phyloP scores from a whole-genome alignment of 2,329 filamentous ascomycete species.

The Periconia sp. region DNA sequence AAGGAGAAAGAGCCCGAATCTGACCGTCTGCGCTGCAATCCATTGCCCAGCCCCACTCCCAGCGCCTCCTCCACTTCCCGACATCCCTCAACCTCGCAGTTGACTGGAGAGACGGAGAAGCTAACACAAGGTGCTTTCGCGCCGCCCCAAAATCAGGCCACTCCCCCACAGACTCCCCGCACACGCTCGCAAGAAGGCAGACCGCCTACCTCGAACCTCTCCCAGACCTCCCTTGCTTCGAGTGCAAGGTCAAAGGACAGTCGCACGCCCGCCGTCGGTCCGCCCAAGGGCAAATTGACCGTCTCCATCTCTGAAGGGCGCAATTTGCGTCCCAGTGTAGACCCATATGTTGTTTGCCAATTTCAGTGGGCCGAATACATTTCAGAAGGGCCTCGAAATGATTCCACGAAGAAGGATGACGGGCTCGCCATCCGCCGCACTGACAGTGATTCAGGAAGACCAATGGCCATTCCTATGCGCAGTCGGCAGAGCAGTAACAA shows the following conservation, averaged over 20 bases:
- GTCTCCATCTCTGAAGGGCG: slow-evolving; percentile 87
- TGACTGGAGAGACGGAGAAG: slow-evolving; percentile 72
- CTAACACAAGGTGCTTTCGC: slow-evolving; percentile 79
- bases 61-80: slow-evolving; percentile 50
- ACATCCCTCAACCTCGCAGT: slow-evolving; percentile 59
- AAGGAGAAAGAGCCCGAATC: slow-evolving; percentile 25
- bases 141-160: slow-evolving; percentile 74
- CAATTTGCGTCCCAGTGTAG: slow-evolving; percentile 76
- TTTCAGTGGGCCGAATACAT: slow-evolving; percentile 98
- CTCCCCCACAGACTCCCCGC: slow-evolving; percentile 84
- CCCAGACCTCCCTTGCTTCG: slow-evolving; percentile 53
- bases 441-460: slow-evolving; percentile 77
- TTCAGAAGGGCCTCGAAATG: slow-evolving; percentile 76
- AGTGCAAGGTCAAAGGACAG: slow-evolving; percentile 38
- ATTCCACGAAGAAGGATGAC: slow-evolving; percentile 48
- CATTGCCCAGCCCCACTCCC: slow-evolving; percentile 54
- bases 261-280: slow-evolving; percentile 51
- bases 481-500: slow-evolving; percentile 97
- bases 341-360: slow-evolving; percentile 94
- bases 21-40: slow-evolving; percentile 50
- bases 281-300: slow-evolving; percentile 82
- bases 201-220: slow-evolving; percentile 46
- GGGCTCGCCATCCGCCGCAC: slow-evolving; percentile 61
- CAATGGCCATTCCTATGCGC: slow-evolving; percentile 95
- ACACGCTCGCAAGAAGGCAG: slow-evolving; percentile 71